phyloP scores from a whole-genome alignment of 108 stramenopile genomes.

The Mayamaea pseudoterrestris region DNA sequence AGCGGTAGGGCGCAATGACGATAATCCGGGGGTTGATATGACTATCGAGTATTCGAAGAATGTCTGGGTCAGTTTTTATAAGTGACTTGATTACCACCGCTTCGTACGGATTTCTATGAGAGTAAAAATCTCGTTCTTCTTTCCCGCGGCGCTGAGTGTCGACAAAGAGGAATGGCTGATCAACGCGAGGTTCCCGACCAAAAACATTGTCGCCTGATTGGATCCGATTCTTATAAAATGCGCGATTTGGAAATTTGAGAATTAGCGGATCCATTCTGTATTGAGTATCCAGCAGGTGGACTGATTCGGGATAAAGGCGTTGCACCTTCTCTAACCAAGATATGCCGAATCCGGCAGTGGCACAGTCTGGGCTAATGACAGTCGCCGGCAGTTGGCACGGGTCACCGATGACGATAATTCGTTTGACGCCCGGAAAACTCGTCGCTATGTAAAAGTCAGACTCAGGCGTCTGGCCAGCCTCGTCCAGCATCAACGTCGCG shows the following conservation, averaged over 20 bases:
- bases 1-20: slow-evolving; percentile 64
- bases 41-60: slow-evolving; percentile 20
- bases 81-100: slow-evolving; percentile 10
- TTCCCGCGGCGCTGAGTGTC: slow-evolving; percentile 32
- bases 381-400: slow-evolving; percentile 82
- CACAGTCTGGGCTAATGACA: slow-evolving; percentile 40
- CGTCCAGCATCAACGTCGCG: slow-evolving; percentile 77
- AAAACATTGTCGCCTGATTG: slow-evolving; percentile 36
- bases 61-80: slow-evolving; percentile 6
- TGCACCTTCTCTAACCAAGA: slow-evolving; percentile 75
- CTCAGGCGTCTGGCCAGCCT: slow-evolving; percentile 84
- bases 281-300: slow-evolving; percentile 82
- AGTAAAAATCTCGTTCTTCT: slow-evolving; percentile 26
- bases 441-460: slow-evolving; percentile 71
- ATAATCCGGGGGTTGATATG: slow-evolving; percentile 29
- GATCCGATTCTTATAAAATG: slow-evolving; percentile 43
- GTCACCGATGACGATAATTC: slow-evolving; percentile 76
- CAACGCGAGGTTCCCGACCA: slow-evolving; percentile 10
- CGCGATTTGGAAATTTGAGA: slow-evolving; percentile 45
- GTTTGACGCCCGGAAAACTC: slow-evolving; percentile 34
- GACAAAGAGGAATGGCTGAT: slow-evolving; percentile 35
- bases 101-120: slow-evolving; percentile 22
- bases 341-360: slow-evolving; percentile 41
- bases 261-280: slow-evolving; percentile 72
- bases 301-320: slow-evolving; percentile 32